Evolutionary conservation across 495 filamentous ascomycete species (phyloP), one percentile per base, ranked within the genome.

Genomic region (Penicillium simplicissimum): DNA sequence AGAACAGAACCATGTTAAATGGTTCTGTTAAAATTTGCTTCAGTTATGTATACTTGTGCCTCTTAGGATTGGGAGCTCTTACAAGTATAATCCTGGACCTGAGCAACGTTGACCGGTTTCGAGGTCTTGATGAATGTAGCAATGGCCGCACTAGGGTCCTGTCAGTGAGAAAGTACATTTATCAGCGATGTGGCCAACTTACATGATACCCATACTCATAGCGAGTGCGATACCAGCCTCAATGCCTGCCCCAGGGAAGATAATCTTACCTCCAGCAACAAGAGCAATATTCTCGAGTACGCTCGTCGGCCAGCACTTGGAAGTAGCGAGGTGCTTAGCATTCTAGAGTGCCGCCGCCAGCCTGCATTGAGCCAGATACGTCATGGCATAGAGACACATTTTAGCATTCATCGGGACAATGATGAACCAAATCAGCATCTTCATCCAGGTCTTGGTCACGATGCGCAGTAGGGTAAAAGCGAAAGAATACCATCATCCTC

Each of bases 191-290:
- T 21, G 8, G n/a, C 33, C 10, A 5, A 49, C 69, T 52, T 58
- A 67, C 69, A 67, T 66, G 13, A 69, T 31, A 48, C 69, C 69
- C 58, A 72, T 45, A 23, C 67, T 69, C 69, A 72, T 72, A 2
- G 69, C 69, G 13, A 69, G 19, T 1, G 67, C 64, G 21, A 72
- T 63, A 13, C 64, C 69, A 13, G 64, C 45, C 37, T 69, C 69
- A 25, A 25, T 25, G 23, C 23, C 23, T 25, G 23, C 23, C 1
- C 23, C 23, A 25, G 23, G 3, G 23, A 25, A 25, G 23, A 14
- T 6, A 8, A 8, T 25, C 45, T 34, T 53, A 69, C 67, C 64
- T 43, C 68, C 69, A 23, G 65, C 69, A 0, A 60, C 60, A 1
- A 72, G 59, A 10, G 64, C 67, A 23, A 66, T 65, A 8, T 55